These are phyloP conservation scores for Trichosporon faecale DNA, from an alignment of 1,284 basidiomycete genomes.

Conservation along the genomic window DNA sequence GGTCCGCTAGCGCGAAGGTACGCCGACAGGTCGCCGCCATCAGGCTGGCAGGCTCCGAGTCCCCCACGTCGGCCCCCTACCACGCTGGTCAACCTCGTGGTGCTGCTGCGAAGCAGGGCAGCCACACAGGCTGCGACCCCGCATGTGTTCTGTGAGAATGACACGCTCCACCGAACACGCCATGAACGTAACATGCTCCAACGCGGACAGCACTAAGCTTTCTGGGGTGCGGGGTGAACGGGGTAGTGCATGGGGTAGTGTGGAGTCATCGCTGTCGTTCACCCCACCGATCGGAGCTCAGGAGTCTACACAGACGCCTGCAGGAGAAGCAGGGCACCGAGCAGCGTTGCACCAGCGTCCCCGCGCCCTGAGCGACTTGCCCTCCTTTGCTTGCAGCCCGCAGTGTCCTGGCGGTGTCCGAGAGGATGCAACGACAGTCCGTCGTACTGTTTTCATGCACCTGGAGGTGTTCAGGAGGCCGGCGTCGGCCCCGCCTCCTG, in stretches of 20 bases:
- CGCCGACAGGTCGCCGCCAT: background rate
- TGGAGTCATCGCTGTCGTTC: background rate
- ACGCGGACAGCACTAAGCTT: background rate
- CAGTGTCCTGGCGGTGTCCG: background rate
- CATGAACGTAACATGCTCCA: background rate
- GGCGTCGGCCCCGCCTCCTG: too few species aligned
- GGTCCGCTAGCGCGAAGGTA: background rate
- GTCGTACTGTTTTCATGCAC: background rate
- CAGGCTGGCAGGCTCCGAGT: background rate
- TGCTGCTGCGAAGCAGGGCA: background rate
- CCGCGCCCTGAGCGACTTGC: background rate
- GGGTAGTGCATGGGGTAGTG: background rate
- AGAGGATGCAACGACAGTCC: background rate
- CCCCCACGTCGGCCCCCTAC: background rate
- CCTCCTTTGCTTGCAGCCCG: background rate
- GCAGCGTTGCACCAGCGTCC: background rate
- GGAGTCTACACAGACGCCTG: background rate
- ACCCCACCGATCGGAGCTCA: constrained; percentile 5
- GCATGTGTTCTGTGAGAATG: background rate
- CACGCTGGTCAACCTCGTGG: background rate
- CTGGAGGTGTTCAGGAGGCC: background rate
- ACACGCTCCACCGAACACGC: background rate
- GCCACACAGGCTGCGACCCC: background rate
- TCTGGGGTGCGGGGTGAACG: background rate
- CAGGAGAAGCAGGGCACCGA: background rate